Percentiles rank a stretch among this genome's conserved stretches.
Evolutionary conservation across 1,284 basidiomycete genomes (phyloP).

Genomic region (Tylopilus sp.): DNA sequence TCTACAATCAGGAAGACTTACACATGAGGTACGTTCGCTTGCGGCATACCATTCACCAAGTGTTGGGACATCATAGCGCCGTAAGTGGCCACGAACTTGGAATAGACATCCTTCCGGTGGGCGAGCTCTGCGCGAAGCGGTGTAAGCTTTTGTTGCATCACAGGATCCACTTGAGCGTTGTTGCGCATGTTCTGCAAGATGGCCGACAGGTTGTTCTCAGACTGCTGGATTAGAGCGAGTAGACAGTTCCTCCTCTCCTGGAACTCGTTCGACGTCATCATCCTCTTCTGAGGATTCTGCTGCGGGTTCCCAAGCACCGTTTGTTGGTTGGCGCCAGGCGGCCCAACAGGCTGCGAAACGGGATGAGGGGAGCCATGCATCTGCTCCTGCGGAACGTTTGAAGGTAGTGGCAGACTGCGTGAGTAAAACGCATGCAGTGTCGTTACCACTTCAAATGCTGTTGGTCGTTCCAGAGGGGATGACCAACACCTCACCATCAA

Average conservation of each 20-base stretch:
- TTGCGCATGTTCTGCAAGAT: conserved; percentile 27
- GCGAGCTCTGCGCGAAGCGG: conserved; percentile 44
- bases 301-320: conserved; percentile 36
- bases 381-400: too few species aligned
- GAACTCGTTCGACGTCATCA: conserved; percentile 35
- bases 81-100: conserved; percentile 42
- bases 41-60: conserved; percentile 33
- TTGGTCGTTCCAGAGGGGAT: conserved; percentile 2
- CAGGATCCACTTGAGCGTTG: conserved; percentile 39
- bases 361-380: conserved; percentile 62
- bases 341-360: conserved; percentile 35
- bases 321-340: conserved; percentile 31
- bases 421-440: not conserved
- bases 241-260: conserved; percentile 38
- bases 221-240: conserved; percentile 19
- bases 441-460: not conserved
- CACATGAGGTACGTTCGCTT: conserved; percentile 39
- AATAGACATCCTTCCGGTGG: conserved; percentile 49
- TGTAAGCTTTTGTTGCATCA: conserved; percentile 43
- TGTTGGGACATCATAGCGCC: conserved; percentile 38
- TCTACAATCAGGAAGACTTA: conserved; percentile 23
- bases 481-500: conserved; percentile 15
- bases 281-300: conserved; percentile 29
- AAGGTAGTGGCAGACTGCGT: too few species aligned
- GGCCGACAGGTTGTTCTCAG: conserved; percentile 27